Base-by-base conservation (phyloP, 768 basidiomycete species). In the Agaricus blazei region DNA sequence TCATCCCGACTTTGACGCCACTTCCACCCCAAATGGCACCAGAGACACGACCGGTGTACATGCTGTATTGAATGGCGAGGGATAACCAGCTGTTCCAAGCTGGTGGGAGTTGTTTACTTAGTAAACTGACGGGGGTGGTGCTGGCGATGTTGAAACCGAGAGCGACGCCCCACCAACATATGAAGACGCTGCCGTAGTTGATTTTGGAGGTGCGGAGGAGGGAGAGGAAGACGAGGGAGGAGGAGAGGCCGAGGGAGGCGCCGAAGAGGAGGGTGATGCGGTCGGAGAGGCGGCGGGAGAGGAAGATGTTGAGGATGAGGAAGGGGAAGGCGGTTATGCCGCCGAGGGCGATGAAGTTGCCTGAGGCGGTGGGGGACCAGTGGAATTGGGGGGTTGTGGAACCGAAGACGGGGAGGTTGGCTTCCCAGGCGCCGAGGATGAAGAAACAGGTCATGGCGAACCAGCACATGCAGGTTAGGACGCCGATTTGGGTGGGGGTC, bases 141-240 rank as follows among this genome's bases (percentile, higher is more conserved):
- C 78, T 85, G 24, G 83, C 78, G 9, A 87, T 70, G 65, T 88
- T 87, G 72, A 88, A 88, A 1, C 87, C 86, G 2, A 87, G 72
- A 26, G 87, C 85, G 19, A 86, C 71, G 43, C 78, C 72, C 70
- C 78, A 77, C 82, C 83, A 78, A 59, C 74, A 75, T 3, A 75
- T 63, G 49, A 73, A 74, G 38, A 85, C 60, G 14, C 74, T 75
- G 4, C 71, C 77, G 56, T 81, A 83, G 36, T 68, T 72, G 15
- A 82, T 66, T 23, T 62, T 71, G 23, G 64, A 61, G 14, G 75
- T 63, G 26, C 63, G 57, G 4, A 85, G 68, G 36, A 85, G 71
- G 8, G 67, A 70, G 19, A 84, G 64, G 60, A 81, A 76, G 51
- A 80, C 65, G 37, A 83, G 51, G 31, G 86, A 74, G 3, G 81